Evolutionary conservation across 1,284 basidiomycete species (phyloP), one percentile per base, ranked within the genome.

Genomic region (Cystobasidium slooffiae): DNA sequence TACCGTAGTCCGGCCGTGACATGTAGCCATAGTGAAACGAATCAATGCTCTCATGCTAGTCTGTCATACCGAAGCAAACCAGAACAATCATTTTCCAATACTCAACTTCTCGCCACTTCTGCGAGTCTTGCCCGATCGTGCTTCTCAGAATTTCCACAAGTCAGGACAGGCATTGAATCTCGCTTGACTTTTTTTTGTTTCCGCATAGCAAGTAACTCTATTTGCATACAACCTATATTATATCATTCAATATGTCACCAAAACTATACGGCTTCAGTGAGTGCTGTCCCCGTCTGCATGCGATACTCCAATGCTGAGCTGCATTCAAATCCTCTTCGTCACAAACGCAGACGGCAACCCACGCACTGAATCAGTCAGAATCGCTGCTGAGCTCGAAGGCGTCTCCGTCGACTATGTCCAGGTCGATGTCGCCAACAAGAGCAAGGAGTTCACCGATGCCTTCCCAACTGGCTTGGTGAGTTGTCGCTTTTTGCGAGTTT

Each of bases 401-500:
- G 82, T 93, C 78, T 85, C 89, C 76, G 82, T 94, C 80, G 88
- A 90, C 78, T 89, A 90, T 81, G 86, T 84, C 75, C 86, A 90
- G 82, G 88, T 89, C 83, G 94, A 94, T 87, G 94, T 90, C 84
- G 83, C 90, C 68, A 81, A 85, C 78, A 93, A 93, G 67, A 24
- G 62, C 24, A 78, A 76, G 59, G 77, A 75, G 31, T 77, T 76
- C 77, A 62, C 53, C 56, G 75, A 67, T 43, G 77, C 78, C 74
- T 79, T 78, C 77, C 76, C 76, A 64, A 63, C 77, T 43, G 72
- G 69, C 22, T 68, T 75, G 58, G 75, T 76, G 16, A 43, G 72
- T 72, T 20, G 43, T 37, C 20, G 20, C 22, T 10, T 18, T 31
- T 41, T 9, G 7, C n/a, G 46, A 31, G 46, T 47, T 16, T 39